Evolutionary conservation across 441 rosid species (phyloP).

Genomic region (Aleurites moluccanus): DNA sequence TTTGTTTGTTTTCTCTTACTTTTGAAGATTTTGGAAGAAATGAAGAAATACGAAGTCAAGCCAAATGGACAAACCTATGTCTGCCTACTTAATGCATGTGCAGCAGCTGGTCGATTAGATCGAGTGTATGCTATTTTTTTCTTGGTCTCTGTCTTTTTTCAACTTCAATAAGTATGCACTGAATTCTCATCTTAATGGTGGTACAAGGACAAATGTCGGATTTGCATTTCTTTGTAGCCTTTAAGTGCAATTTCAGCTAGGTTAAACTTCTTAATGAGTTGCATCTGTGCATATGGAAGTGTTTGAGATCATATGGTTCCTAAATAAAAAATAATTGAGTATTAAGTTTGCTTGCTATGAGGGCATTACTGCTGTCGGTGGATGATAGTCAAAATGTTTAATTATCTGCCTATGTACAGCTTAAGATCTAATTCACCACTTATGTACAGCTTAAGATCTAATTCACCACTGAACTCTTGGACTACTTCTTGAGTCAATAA

Average conservation of each 20-base stretch:
- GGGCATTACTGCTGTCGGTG: neutral
- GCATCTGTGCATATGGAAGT: neutral
- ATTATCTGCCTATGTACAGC: conserved; percentile 5
- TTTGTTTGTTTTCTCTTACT: conserved; percentile 18
- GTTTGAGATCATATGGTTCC: neutral
- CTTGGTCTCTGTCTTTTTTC: conserved; percentile 17
- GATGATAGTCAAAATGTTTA: neutral
- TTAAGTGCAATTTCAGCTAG: neutral
- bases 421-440: too few relatives aligned
- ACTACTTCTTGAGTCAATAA: conserved; percentile 9
- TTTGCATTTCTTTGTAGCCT: neutral
- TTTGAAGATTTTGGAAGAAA: conserved; percentile 78
- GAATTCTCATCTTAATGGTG: conserved; percentile 8
- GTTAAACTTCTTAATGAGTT: neutral
- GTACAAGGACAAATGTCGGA: neutral
- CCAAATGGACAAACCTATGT: conserved; percentile 87
- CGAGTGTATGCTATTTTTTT: conserved; percentile 67
- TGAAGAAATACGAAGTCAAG: conserved; percentile 87
- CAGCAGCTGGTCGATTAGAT: conserved; percentile 79
- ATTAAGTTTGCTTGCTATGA: neutral
- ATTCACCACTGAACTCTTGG: neutral
- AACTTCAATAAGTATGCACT: conserved; percentile 18
- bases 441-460: too few relatives aligned
- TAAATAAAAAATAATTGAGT: neutral
- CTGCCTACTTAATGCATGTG: conserved; percentile 84